These are phyloP conservation scores for Colletotrichum endophyticum DNA, from an alignment of 2,329 filamentous ascomycete genomes.

Conservation along the genomic window DNA sequence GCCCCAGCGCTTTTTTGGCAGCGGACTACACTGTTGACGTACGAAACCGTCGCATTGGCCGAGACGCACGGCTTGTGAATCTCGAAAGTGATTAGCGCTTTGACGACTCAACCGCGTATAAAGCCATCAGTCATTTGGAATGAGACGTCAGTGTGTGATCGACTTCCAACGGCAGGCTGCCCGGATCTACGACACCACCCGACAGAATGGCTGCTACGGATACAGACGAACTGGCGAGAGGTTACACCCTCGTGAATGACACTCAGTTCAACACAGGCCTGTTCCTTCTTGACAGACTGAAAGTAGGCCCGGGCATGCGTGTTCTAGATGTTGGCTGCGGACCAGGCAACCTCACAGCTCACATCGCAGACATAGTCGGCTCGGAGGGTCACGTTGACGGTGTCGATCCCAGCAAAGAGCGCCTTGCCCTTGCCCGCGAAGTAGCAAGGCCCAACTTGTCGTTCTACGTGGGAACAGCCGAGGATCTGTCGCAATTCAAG, in stretches of 20 bases:
- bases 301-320: not conserved
- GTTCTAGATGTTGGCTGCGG: conserved; percentile 12
- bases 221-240: not conserved
- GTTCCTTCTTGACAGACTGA: not conserved
- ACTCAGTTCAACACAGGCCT: not conserved
- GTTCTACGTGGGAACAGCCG: conserved; percentile 34
- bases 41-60: not conserved
- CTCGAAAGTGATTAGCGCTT: not conserved
- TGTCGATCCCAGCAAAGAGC: not conserved
- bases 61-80: not conserved
- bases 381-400: not conserved
- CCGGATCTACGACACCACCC: not conserved
- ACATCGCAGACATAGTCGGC: not conserved
- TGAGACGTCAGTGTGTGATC: not conserved
- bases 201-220: not conserved
- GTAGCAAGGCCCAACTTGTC: not conserved
- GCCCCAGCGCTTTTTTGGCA: not conserved
- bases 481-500: conserved; percentile 38
- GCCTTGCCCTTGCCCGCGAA: not conserved
- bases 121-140: not conserved
- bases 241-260: not conserved
- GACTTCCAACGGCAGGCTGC: not conserved
- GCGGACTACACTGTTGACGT: not conserved
- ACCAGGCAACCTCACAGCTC: conserved; percentile 2
- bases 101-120: not conserved